phyloP scores from a whole-genome alignment of 148 eudicot species.

The Beta vulgaris region DNA sequence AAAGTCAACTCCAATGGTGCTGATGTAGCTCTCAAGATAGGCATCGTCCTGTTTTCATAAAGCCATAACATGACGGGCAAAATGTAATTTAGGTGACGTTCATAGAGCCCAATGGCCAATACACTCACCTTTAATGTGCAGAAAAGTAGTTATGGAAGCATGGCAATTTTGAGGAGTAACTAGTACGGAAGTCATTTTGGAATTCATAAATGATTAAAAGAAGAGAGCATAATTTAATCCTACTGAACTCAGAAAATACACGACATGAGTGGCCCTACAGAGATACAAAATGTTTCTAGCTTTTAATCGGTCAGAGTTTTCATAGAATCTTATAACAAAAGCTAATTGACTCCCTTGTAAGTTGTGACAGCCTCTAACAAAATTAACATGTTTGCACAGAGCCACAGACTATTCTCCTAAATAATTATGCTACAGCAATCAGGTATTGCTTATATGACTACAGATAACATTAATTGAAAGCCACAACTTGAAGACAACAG shows the following conservation, averaged over 20 bases:
- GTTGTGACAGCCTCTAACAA: background rate
- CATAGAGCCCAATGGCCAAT: background rate
- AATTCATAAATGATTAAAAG: background rate
- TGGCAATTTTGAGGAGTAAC: background rate
- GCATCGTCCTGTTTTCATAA: slow-evolving; percentile 66
- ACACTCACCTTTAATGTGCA: background rate
- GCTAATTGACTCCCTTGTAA: background rate
- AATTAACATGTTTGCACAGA: too few species aligned
- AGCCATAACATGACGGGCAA: background rate
- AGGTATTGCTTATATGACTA: background rate
- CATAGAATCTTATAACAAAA: background rate
- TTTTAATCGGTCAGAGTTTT: too few species aligned
- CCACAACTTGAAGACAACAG: background rate
- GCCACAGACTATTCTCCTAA: background rate
- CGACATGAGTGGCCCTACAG: background rate
- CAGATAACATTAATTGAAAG: background rate
- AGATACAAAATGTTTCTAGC: background rate
- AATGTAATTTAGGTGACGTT: background rate
- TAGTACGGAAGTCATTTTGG: too few species aligned
- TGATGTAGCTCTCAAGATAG: slow-evolving; percentile 80
- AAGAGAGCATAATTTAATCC: background rate
- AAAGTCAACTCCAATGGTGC: slow-evolving; percentile 89
- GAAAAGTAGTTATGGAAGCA: background rate
- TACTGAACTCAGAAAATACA: background rate
- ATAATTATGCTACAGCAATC: background rate